These are phyloP conservation scores for Syzygium oleosum DNA, from an alignment of 345 rosid genomes.

Conservation along the genomic window DNA sequence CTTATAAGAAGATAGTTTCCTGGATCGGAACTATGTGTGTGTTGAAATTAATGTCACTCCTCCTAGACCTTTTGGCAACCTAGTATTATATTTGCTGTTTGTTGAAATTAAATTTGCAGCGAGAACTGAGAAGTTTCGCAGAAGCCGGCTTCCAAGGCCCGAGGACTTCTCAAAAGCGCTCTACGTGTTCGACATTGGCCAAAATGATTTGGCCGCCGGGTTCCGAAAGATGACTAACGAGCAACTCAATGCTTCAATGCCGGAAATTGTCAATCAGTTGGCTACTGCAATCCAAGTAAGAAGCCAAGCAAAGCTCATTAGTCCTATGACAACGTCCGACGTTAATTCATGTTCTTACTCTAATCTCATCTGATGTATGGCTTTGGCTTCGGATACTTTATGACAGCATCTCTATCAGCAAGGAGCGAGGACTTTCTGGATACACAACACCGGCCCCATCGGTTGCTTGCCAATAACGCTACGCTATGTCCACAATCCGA, in stretches of 20 bases:
- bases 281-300: constrained; percentile 72
- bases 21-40: neutral
- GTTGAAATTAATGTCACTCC: neutral
- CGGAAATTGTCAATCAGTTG: constrained; percentile 52
- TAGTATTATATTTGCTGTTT: neutral
- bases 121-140: neutral
- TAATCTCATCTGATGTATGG: neutral
- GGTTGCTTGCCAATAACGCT: constrained; percentile 73
- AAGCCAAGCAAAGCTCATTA: neutral
- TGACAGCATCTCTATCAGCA: constrained; percentile 33
- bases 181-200: constrained; percentile 82
- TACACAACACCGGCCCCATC: constrained; percentile 84
- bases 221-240: constrained; percentile 44
- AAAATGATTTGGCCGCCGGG: constrained; percentile 77
- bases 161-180: constrained; percentile 71
- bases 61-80: neutral
- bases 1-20: neutral
- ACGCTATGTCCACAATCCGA: constrained; percentile 38
- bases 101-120: neutral
- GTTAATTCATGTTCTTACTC: neutral
- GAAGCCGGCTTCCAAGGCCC: constrained; percentile 49
- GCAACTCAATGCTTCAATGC: constrained; percentile 52
- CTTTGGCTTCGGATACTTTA: neutral
- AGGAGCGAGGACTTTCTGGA: constrained; percentile 51
- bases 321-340: neutral